Base-by-base conservation (phyloP, 768 basidiomycete species). In the Kwoniella sp. region DNA sequence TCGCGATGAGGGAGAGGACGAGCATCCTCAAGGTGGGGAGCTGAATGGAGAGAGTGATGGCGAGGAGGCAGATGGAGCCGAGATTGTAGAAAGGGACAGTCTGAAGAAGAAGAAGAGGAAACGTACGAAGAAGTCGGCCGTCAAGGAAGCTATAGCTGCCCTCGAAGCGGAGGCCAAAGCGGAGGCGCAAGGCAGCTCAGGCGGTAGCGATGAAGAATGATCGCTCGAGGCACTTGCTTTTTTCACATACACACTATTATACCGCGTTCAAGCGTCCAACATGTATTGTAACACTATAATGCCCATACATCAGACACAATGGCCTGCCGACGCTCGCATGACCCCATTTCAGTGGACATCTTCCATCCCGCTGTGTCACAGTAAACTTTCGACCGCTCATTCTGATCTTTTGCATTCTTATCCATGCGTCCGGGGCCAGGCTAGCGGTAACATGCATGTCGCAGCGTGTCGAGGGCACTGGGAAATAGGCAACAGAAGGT, bases 41-140 rank as follows among this genome's bases (percentile, higher is more conserved):
- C 51, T 17, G 20, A 55, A 62, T 58, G 58, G 64, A 25, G 45
- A 29, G 25, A 47, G 41, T 7, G 66, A 57, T 66, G 22, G 55
- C 23, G 29, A 47, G n/a, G 51, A 53, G 1, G 63, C 38, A 31
- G 64, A 68, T 47, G 56, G 25, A 55, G 3, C 41, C 3, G 41
- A 11, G 11, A 45, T 4, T 20, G 28, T 25, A n/a, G 52, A 45
- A 20, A 31, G 37, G 12, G 45, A 29, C 45, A 15, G 26, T 7
- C 22, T 38, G 58, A 58, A 67, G 37, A 73, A 73, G 71, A 77
- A 73, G 72, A 70, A 65, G 38, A 66, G 70, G 48, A 77, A 66
- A 63, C 63, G 71, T 38, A 69, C 60, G 61, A 65, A 62, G n/a
- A 74, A 74, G 66, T 66, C 73, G 12, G 70, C 55, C 4, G 75